Evolutionary conservation across 2,329 filamentous ascomycete genomes (phyloP).

Genomic region (Aspergillus puulaauensis): DNA sequence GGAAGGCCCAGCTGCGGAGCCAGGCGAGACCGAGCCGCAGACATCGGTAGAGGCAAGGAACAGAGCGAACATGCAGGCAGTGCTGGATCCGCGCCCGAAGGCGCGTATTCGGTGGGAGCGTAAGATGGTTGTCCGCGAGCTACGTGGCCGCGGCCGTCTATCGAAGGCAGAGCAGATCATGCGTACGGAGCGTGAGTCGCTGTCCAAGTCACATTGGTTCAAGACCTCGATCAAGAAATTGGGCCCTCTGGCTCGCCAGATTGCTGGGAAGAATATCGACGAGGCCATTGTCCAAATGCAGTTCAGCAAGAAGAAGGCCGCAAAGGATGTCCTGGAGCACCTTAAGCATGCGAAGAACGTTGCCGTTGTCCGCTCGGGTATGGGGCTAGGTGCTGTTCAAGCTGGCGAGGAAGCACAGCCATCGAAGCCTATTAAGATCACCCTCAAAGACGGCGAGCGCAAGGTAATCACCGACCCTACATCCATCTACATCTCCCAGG

Average conservation of each 20-base stretch:
- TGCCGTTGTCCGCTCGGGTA: constrained; percentile 76
- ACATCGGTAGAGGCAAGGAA: constrained; percentile 41
- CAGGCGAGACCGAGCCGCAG: constrained; percentile 7
- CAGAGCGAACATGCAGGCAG: constrained; percentile 57
- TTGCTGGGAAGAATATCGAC: constrained; percentile 88
- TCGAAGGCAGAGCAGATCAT: constrained; percentile 66
- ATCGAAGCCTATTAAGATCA: constrained; percentile 58
- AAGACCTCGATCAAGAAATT: constrained; percentile 93
- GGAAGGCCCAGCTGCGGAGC: constrained; percentile 13
- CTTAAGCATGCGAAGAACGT: constrained; percentile 78
- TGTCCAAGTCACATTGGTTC: constrained; percentile 67
- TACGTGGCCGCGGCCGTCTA: constrained; percentile 67
- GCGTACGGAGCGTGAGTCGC: constrained; percentile 60
- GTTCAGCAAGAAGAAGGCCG: constrained; percentile 91
- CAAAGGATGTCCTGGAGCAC: constrained; percentile 74
- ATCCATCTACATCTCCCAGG: constrained; percentile 86
- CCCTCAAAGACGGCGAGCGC: constrained; percentile 72
- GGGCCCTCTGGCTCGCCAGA: constrained; percentile 79
- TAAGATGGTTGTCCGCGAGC: constrained; percentile 76
- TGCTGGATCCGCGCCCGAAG: constrained; percentile 73
- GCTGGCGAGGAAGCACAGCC: constrained; percentile 29
- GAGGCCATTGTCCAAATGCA: constrained; percentile 94
- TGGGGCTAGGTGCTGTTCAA: constrained; percentile 63
- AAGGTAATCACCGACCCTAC: constrained; percentile 71
- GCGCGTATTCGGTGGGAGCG: constrained; percentile 74